Base-by-base conservation (phyloP, 208 protist genomes). In the Leishmania tarentolae region DNA sequence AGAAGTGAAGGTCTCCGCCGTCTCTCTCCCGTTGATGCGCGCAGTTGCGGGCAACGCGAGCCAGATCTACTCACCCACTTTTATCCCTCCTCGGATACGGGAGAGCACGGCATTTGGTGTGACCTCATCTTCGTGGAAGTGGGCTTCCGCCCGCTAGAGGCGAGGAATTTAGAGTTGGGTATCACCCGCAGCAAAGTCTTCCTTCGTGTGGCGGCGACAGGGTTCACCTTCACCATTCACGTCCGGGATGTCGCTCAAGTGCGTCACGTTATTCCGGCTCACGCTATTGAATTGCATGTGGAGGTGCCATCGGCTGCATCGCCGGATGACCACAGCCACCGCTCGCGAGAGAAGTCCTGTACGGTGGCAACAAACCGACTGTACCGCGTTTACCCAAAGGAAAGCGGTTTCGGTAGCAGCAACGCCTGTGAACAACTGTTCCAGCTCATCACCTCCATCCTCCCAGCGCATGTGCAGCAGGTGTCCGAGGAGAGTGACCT, bases 161-260 rank as follows among this genome's bases (percentile, higher is more conserved):
- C 87, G 8, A 74, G 86, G 57, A 81, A 78, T 59, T 85, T 91
- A 0, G 84, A 91, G 11, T 65, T 90, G 7, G 85, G 87, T 28
- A 61, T 92, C 37, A 89, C 87, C 19, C 68, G 75, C 11, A 79
- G 83, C 28, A 80, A 90, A 28, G 66, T 95, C 15, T 50, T 89
- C 40, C 73, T 92, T 11, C 90, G 90, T 7, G 83, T 95, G 6
- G 78, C 75, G 9, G 63, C 83, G 15, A 92, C 92, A 24, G 78
- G 81, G 56, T 95, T 95, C 82, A 90, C 86, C 42, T 83, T 92
- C 5, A 86, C 78, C 0, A 66, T 95, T 0, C 79, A 88, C 68
- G 57, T 87, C 44, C 21, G 63, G 2, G 87, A 92, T 52, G 76
- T 95, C 2, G 72, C 75, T 3, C 70, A 47, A 46, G 52, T 82